These are phyloP conservation scores for Xylaria sp. DNA, from an alignment of 2,329 filamentous ascomycete species.

Conservation along the genomic window DNA sequence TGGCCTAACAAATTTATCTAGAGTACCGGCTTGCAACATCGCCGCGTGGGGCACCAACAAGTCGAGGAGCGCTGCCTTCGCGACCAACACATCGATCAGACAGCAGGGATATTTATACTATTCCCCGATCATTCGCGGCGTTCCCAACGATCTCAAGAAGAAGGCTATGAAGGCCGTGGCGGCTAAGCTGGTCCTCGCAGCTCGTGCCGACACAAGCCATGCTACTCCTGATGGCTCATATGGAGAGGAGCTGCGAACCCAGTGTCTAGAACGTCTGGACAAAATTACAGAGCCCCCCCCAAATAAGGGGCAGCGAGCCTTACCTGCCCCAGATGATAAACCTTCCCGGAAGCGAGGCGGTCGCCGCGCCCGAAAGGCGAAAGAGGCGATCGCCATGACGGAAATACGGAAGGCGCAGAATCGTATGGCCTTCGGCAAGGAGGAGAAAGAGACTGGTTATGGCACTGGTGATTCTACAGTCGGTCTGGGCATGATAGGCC, in stretches of 20 bases:
- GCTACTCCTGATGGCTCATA: slow-evolving; percentile 82
- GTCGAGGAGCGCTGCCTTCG: slow-evolving; percentile 76
- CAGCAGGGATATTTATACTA: slow-evolving; percentile 95
- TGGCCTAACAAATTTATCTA: slow-evolving; percentile 86
- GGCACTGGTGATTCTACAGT: slow-evolving; percentile 85
- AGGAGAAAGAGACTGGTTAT: slow-evolving; percentile 93
- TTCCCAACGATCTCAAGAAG: slow-evolving; percentile 87
- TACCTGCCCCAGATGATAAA: slow-evolving; percentile 95
- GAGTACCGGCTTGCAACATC: slow-evolving; percentile 93
- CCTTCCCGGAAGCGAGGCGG: slow-evolving; percentile 93
- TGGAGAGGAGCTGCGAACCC: slow-evolving; percentile 82
- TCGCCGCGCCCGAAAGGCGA: slow-evolving; percentile 88
- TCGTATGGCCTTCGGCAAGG: slow-evolving; percentile 93
- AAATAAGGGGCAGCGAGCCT: slow-evolving; percentile 86
- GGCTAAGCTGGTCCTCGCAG: slow-evolving; percentile 92
- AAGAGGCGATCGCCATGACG: slow-evolving; percentile 97
- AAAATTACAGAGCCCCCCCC: slow-evolving; percentile 92
- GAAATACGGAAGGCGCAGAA: slow-evolving; percentile 97
- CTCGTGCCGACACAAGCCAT: slow-evolving; percentile 88
- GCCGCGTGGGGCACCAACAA: slow-evolving; percentile 92
- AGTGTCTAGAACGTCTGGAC: slow-evolving; percentile 86
- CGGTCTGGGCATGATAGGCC: slow-evolving; percentile 95
- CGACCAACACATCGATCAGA: slow-evolving; percentile 89
- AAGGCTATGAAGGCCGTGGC: slow-evolving; percentile 96
- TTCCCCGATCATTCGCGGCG: slow-evolving; percentile 85